phyloP scores from a whole-genome alignment of 1,284 basidiomycete species.

The Schizophyllum commune region DNA sequence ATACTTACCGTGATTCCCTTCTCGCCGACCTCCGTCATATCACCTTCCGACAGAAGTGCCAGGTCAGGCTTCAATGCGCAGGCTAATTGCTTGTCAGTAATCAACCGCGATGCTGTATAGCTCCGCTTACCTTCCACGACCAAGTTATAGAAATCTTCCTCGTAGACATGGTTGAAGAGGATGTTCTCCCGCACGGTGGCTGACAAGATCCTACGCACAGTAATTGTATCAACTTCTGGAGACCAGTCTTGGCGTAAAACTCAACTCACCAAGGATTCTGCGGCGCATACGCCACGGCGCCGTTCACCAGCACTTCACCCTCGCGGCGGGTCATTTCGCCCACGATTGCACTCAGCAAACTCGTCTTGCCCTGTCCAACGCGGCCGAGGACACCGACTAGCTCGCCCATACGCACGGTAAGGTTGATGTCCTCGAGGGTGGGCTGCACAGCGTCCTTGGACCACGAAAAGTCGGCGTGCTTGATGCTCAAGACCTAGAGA shows the following conservation, averaged over 20 bases:
- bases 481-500: slow-evolving; percentile 56
- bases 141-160: slow-evolving; percentile 67
- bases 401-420: slow-evolving; percentile 80
- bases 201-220: slow-evolving; percentile 76
- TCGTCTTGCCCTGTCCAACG: slow-evolving; percentile 91
- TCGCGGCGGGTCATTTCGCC: slow-evolving; percentile 83
- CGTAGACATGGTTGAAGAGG: slow-evolving; percentile 83
- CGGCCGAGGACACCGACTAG: slow-evolving; percentile 82
- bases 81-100: slow-evolving; percentile 34
- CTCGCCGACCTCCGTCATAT: slow-evolving; percentile 75
- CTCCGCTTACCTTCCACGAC: slow-evolving; percentile 60
- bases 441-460: slow-evolving; percentile 46
- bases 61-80: slow-evolving; percentile 84
- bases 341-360: slow-evolving; percentile 68
- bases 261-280: slow-evolving; percentile 77
- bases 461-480: slow-evolving; percentile 78
- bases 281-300: slow-evolving; percentile 81
- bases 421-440: slow-evolving; percentile 70
- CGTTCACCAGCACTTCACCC: slow-evolving; percentile 66
- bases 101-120: background rate
- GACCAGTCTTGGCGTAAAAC: no score
- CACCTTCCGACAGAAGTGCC: slow-evolving; percentile 64
- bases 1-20: slow-evolving; percentile 43
- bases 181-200: slow-evolving; percentile 85
- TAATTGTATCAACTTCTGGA: no score